Percentiles rank a stretch among this genome's conserved stretches.
These are phyloP conservation scores for Nepenthes gracilis DNA, from an alignment of 148 eudicot genomes.

Conservation along the genomic window DNA sequence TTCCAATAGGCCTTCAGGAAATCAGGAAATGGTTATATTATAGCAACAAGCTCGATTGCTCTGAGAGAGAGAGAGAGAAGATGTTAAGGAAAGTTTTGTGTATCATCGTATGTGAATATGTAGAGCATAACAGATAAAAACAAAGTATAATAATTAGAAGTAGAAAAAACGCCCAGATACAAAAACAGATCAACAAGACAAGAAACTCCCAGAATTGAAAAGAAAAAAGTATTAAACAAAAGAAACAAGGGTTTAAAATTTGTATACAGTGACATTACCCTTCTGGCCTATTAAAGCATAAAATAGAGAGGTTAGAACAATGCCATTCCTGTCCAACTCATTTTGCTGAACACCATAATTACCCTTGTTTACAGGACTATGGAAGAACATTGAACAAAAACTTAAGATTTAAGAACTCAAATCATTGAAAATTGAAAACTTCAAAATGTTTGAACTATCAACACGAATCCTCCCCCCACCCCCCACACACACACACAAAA, in stretches of 20 bases:
- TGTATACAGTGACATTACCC: no score
- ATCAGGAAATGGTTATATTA: not conserved
- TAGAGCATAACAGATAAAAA: not conserved
- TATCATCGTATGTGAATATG: not conserved
- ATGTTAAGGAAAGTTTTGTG: conserved; percentile 6
- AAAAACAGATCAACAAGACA: no score
- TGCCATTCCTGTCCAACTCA: not conserved
- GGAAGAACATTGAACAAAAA: no score
- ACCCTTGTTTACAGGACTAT: no score
- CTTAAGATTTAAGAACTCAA: no score
- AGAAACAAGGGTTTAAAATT: no score
- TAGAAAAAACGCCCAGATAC: not conserved
- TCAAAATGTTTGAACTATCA: no score
- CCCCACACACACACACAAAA: not conserved
- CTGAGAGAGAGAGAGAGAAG: conserved; percentile 9
- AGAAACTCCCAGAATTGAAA: no score
- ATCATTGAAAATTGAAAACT: no score
- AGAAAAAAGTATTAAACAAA: no score
- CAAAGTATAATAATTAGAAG: not conserved
- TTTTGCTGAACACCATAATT: not conserved
- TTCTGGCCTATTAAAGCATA: not conserved
- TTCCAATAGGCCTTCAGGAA: not conserved
- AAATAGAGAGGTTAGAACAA: not conserved
- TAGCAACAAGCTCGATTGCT: conserved; percentile 3
- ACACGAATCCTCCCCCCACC: not conserved